These are phyloP conservation scores for Groenewaldozyma sp. DNA, from an alignment of 1,139 yeast species.

Conservation along the genomic window DNA sequence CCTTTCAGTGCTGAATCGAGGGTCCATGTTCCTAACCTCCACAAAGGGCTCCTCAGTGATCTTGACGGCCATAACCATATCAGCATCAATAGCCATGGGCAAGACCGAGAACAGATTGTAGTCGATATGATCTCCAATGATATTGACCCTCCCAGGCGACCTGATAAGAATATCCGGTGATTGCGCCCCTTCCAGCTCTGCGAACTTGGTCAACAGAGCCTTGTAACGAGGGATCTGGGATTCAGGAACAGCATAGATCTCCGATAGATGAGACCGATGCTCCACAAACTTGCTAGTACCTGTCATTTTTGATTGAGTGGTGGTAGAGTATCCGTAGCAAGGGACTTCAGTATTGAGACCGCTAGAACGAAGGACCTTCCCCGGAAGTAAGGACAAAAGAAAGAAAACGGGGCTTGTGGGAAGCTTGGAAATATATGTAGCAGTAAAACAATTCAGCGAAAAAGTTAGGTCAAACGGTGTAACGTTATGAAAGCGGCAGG, in stretches of 20 bases:
- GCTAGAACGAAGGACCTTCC: too few species aligned
- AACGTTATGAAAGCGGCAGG: too few species aligned
- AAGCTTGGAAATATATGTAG: neutral
- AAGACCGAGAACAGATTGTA: slow-evolving; percentile 58
- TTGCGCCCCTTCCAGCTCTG: slow-evolving; percentile 16
- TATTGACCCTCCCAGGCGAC: slow-evolving; percentile 67
- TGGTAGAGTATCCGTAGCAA: too few species aligned
- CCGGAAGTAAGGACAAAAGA: neutral
- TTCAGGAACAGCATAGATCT: slow-evolving; percentile 16
- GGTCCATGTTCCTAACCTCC: slow-evolving; percentile 38
- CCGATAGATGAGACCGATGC: slow-evolving; percentile 14
- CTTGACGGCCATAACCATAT: slow-evolving; percentile 49
- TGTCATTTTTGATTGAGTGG: too few species aligned
- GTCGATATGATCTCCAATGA: slow-evolving; percentile 71
- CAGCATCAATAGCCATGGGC: slow-evolving; percentile 70
- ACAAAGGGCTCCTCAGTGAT: slow-evolving; percentile 27
- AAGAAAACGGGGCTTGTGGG: neutral
- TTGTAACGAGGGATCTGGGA: slow-evolving; percentile 19
- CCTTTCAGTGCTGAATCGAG: slow-evolving; percentile 32
- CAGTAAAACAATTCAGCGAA: too few species aligned
- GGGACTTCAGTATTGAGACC: too few species aligned
- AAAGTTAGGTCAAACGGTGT: neutral
- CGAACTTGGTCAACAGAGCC: slow-evolving; percentile 16
- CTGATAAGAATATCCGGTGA: slow-evolving; percentile 43
- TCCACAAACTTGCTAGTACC: neutral